Evolutionary conservation across 768 basidiomycete species (phyloP), one percentile per base, ranked within the genome.

Genomic region (Hysterangium stoloniferum): DNA sequence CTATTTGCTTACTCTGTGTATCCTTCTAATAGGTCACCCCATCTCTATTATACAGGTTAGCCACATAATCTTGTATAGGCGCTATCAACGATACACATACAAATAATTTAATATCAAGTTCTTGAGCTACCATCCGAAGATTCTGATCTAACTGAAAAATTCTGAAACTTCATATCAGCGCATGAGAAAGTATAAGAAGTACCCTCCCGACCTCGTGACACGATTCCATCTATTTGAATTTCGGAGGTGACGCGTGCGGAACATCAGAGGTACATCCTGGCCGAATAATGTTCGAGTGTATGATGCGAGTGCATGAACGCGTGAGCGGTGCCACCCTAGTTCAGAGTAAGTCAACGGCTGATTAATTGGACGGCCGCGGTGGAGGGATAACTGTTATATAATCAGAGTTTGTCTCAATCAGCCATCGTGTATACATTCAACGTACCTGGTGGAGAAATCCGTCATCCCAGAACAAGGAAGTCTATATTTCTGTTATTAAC

Each of bases 181-280:
- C 7, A 22, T 15, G 19, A 28, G 15, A 38, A 19, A 35, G 7
- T 33, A 12, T 48, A 34, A 33, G 9, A 6, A 20, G 9, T 13
- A n/a, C 28, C 24, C 31, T 19, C 8, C 46, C 20, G 36, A 50
- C 36, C 48, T 13, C 35, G 41, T 25, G 11, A 50, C 24, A 6
- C 48, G 35, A 20, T 50, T 41, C 36, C 6, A 50, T 28, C n/a
- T 24, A 28, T 41, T 50, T 40, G 48, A 50, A 12, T 36, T 27
- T 19, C 47, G 48, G 15, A 52, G 11, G 29, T 53, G 52, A 17
- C 51, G 51, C 19, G 36, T 52, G 40, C 37, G 50, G 27, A 57
- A 52, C 50, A 57, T 41, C 15, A 50, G 38, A 8, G 37, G 37
- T 20, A 38, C 41, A 20, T 50, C 35, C n/a, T 27, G 9, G 9